These are phyloP conservation scores for Plasmodium coatneyi DNA, from an alignment of 169 alveolate species.

Conservation along the genomic window DNA sequence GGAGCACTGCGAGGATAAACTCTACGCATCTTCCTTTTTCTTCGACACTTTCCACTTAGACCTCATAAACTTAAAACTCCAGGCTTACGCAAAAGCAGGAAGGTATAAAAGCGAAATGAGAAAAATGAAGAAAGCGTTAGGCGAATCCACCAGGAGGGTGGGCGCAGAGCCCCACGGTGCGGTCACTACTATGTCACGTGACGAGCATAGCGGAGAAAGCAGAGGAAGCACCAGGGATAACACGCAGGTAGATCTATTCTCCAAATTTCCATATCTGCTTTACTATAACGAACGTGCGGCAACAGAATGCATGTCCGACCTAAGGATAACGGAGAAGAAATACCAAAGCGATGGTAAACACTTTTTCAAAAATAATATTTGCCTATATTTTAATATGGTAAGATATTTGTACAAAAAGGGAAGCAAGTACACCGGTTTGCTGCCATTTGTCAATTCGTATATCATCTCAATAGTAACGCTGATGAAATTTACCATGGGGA, in stretches of 20 bases:
- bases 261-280: slow-evolving; percentile 2
- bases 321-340: slow-evolving; percentile 27
- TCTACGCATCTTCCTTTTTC: slow-evolving; percentile 35
- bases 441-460: slow-evolving; percentile 23
- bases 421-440: slow-evolving; percentile 37
- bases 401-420: slow-evolving; percentile 60
- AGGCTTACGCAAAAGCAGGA: slow-evolving; percentile 7
- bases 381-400: slow-evolving; percentile 50
- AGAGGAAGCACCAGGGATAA: not conserved
- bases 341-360: slow-evolving; percentile 13
- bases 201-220: not conserved
- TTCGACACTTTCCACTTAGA: slow-evolving; percentile 38
- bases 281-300: not conserved
- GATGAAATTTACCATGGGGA: slow-evolving; percentile 57
- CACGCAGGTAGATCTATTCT: not conserved
- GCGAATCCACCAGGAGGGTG: not conserved
- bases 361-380: slow-evolving; percentile 64
- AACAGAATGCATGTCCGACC: slow-evolving; percentile 20
- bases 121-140: not conserved
- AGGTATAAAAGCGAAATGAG: not conserved
- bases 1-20: slow-evolving; percentile 11
- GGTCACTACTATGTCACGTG: not conserved
- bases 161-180: not conserved
- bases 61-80: slow-evolving; percentile 42
- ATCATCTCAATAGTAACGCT: slow-evolving; percentile 23